Percentiles rank a stretch among this genome's conserved stretches.
Conservation (phyloP, 1,284 basidiomycete species). For the Malassezia yamatoensis region DNA sequence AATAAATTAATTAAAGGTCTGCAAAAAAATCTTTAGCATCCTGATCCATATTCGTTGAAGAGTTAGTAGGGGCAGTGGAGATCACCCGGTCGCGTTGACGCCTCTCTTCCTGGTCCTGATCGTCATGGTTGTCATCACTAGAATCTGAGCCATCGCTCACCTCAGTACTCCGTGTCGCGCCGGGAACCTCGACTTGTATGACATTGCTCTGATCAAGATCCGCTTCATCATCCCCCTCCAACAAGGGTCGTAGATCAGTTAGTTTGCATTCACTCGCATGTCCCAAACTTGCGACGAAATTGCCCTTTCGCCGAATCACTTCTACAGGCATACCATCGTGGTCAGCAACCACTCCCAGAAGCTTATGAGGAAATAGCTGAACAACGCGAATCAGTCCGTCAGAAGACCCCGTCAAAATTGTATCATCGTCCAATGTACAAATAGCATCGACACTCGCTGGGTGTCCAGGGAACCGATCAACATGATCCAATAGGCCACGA, state of each 20-base stretch:
- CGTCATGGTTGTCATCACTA: background rate
- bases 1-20: conserved; percentile 1
- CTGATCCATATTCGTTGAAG: background rate
- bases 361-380: conserved; percentile 75
- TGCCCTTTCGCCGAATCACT: conserved; percentile 60
- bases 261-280: conserved; percentile 77
- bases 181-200: background rate
- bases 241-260: conserved; percentile 65
- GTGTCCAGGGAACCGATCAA: conserved; percentile 81
- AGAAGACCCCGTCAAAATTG: conserved; percentile 78
- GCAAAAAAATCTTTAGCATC: conserved; percentile 13
- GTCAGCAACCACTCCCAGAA: conserved; percentile 78
- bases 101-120: no score
- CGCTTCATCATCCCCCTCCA: conserved; percentile 41
- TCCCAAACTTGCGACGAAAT: conserved; percentile 84
- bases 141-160: conserved; percentile 3
- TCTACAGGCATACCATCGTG: conserved; percentile 78
- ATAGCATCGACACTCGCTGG: conserved; percentile 58
- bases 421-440: conserved; percentile 57
- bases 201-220: conserved; percentile 18
- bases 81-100: no score
- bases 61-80: no score
- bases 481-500: conserved; percentile 80
- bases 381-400: conserved; percentile 84
- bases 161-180: background rate